Conservation (phyloP, 306 rosid genomes). For the Lathyrus oleraceus region DNA sequence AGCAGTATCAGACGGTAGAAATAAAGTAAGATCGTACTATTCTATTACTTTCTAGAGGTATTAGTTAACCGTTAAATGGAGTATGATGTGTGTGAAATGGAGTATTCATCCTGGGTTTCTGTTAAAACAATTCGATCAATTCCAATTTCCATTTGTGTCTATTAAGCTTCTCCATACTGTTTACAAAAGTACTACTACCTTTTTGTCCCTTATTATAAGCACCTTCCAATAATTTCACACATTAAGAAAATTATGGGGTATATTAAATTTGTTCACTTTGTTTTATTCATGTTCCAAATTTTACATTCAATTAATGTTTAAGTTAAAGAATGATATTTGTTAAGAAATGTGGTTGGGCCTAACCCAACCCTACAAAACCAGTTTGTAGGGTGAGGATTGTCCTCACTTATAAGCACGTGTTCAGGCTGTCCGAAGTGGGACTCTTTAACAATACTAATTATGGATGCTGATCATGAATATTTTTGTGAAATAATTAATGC, state of each 20-base stretch:
- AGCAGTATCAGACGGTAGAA: too few species aligned
- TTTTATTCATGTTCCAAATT: background rate
- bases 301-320: background rate
- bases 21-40: too few species aligned
- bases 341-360: too few species aligned
- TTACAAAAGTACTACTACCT: background rate
- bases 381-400: too few species aligned
- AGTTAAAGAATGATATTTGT: background rate
- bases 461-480: background rate
- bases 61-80: too few species aligned
- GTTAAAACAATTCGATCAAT: background rate
- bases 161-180: background rate
- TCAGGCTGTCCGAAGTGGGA: too few species aligned
- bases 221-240: background rate
- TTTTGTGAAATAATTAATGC: background rate
- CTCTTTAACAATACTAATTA: too few species aligned
- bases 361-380: too few species aligned
- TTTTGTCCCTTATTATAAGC: too few species aligned
- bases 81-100: too few species aligned
- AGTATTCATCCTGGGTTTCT: background rate
- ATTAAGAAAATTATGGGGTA: background rate
- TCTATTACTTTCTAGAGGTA: too few species aligned
- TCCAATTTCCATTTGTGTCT: background rate
- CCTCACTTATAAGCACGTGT: too few species aligned
- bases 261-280: background rate